These are phyloP conservation scores for Thelonectria discophora DNA, from an alignment of 2,329 filamentous ascomycete species.

Conservation along the genomic window DNA sequence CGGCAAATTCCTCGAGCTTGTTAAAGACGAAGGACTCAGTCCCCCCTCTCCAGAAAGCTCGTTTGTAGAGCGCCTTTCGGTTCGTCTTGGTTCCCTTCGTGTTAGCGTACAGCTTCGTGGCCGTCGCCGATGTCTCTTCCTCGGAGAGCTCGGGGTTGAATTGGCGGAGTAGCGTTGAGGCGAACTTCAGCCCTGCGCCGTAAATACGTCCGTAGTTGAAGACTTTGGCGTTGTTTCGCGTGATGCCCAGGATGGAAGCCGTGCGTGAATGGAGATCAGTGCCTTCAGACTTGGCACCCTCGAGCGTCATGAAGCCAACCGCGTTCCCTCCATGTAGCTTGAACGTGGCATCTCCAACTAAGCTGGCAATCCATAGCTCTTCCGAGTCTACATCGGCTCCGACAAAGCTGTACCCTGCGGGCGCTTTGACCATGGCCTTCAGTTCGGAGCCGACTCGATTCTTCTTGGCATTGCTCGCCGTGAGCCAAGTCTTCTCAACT, in stretches of 20 bases:
- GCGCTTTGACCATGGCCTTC: constrained; percentile 95
- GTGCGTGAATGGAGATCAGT: constrained; percentile 96
- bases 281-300: constrained; percentile 92
- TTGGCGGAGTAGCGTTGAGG: constrained; percentile 86
- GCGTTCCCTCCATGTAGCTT: constrained; percentile 95
- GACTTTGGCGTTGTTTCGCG: constrained; percentile 92
- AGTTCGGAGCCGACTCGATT: constrained; percentile 96
- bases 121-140: constrained; percentile 77
- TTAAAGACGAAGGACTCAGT: constrained; percentile 99
- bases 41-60: constrained; percentile 91
- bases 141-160: constrained; percentile 91
- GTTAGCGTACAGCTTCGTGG: constrained; percentile 81
- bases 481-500: constrained; percentile 98
- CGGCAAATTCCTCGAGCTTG: constrained; percentile 95
- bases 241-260: constrained; percentile 90
- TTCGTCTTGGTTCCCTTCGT: constrained; percentile 92
- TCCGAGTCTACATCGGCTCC: constrained; percentile 97
- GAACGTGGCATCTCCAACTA: constrained; percentile 94
- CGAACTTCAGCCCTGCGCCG: constrained; percentile 95
- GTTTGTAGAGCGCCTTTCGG: constrained; percentile 74
- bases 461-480: constrained; percentile 94
- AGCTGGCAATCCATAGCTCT: constrained; percentile 96
- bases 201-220: constrained; percentile 99
- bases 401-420: constrained; percentile 90
- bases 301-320: constrained; percentile 98